Percentiles rank a stretch among this genome's conserved stretches.
These are phyloP conservation scores for Cercospora sp. DNA, from an alignment of 2,329 filamentous ascomycete species.

Conservation along the genomic window DNA sequence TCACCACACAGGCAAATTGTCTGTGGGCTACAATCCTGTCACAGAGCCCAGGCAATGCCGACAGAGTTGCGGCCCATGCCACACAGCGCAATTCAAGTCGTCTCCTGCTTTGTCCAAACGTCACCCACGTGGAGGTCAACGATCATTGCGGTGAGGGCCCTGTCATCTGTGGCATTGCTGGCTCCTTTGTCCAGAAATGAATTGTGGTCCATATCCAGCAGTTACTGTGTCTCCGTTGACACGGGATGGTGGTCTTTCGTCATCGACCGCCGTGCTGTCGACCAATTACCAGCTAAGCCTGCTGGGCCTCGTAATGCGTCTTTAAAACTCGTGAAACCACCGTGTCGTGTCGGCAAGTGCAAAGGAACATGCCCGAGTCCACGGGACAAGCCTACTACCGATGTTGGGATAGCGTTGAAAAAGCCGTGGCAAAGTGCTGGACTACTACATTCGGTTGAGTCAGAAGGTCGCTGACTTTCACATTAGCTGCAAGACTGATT, in stretches of 20 bases:
- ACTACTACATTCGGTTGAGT: neutral
- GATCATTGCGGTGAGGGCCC: slow-evolving; percentile 13
- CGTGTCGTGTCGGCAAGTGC: slow-evolving; percentile 1
- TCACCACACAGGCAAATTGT: neutral
- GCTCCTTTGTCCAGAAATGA: neutral
- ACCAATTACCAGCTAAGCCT: slow-evolving; percentile 3
- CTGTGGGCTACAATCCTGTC: neutral
- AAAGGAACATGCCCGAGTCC: slow-evolving; percentile 7
- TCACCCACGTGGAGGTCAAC: neutral
- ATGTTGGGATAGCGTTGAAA: neutral
- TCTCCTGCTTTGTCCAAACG: neutral
- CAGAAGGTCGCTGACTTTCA: neutral
- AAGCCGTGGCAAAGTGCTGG: slow-evolving; percentile 4
- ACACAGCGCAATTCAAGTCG: neutral
- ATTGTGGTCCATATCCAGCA: slow-evolving; percentile 4
- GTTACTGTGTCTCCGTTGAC: neutral
- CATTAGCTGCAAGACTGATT: neutral
- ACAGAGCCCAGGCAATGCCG: neutral
- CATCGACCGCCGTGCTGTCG: neutral
- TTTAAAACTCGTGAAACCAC: neutral
- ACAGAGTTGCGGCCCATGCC: neutral
- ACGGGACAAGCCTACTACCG: neutral
- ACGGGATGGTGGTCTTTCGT: slow-evolving; percentile 2
- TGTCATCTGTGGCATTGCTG: slow-evolving; percentile 1
- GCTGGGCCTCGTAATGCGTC: neutral